Evolutionary conservation across 768 basidiomycete genomes (phyloP).

Genomic region (Royoungia palumana): DNA sequence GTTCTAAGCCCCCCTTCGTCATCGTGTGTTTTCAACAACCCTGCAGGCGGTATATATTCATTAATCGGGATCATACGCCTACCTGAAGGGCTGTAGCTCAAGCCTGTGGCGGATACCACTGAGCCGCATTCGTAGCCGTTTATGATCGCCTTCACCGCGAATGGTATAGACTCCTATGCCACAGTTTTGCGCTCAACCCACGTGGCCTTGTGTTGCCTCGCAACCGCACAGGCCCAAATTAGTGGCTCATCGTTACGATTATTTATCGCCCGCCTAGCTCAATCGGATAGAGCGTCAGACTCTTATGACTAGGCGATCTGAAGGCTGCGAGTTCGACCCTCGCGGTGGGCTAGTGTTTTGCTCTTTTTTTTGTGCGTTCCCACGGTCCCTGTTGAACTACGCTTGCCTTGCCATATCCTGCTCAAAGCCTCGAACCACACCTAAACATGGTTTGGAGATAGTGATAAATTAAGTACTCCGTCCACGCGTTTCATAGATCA

Average conservation of each 20-base stretch:
- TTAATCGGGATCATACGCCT: slow-evolving; percentile 17
- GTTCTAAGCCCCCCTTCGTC: neutral
- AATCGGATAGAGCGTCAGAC: slow-evolving; percentile 69
- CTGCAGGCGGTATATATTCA: slow-evolving; percentile 13
- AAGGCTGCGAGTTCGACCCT: slow-evolving; percentile 65
- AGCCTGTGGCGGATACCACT: slow-evolving; percentile 15
- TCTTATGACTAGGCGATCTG: slow-evolving; percentile 52
- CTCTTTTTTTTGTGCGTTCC: neutral
- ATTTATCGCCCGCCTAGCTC: slow-evolving; percentile 53
- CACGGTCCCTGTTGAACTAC: too few relatives aligned
- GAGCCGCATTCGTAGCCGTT: slow-evolving; percentile 8
- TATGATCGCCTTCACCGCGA: slow-evolving; percentile 9
- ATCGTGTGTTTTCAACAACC: slow-evolving; percentile 11
- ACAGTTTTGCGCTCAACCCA: slow-evolving; percentile 30
- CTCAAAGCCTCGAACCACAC: neutral
- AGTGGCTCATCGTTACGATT: neutral
- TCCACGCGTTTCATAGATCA: slow-evolving; percentile 11
- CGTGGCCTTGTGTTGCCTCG: too few relatives aligned
- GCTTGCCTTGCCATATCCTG: too few relatives aligned
- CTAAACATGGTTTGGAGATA: slow-evolving; percentile 9
- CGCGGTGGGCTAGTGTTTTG: slow-evolving; percentile 52
- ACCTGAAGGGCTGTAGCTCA: slow-evolving; percentile 9
- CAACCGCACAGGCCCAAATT: too few relatives aligned
- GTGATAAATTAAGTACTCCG: slow-evolving; percentile 21
- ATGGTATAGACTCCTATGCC: slow-evolving; percentile 6